Evolutionary conservation across 2,329 filamentous ascomycete species (phyloP).

Genomic region (Diaporthe sp.): DNA sequence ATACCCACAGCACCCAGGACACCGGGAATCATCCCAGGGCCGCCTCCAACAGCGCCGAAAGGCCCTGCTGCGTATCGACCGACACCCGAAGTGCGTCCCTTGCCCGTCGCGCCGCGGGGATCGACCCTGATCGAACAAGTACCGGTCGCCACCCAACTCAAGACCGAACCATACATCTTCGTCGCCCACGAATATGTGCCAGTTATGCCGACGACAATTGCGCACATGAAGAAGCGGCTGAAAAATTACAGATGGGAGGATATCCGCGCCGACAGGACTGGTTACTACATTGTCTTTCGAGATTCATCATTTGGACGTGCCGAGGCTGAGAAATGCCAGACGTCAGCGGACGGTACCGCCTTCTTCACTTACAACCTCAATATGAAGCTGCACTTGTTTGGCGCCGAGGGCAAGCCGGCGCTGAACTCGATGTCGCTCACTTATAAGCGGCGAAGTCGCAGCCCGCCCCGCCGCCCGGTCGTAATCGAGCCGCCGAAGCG

Average conservation of each 20-base stretch:
- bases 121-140: conserved; percentile 36
- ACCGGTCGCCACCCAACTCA: conserved; percentile 71
- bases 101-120: conserved; percentile 30
- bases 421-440: conserved; percentile 39
- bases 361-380: conserved; percentile 93
- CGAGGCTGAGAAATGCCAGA: conserved; percentile 84
- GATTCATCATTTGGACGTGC: conserved; percentile 80
- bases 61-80: conserved; percentile 74
- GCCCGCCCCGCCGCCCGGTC: conserved; percentile 46
- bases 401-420: conserved; percentile 45
- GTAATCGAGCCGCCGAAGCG: conserved; percentile 62
- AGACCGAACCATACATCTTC: conserved; percentile 88
- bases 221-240: conserved; percentile 89
- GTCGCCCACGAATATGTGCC: conserved; percentile 89
- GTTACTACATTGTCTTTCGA: conserved; percentile 93
- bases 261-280: conserved; percentile 84
- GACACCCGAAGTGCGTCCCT: conserved; percentile 41
- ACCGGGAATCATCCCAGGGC: conserved; percentile 61
- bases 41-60: conserved; percentile 87
- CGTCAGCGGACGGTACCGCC: conserved; percentile 80
- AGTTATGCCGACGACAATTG: conserved; percentile 84
- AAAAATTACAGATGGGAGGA: conserved; percentile 85
- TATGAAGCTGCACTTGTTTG: conserved; percentile 78
- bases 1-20: conserved; percentile 49
- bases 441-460: conserved; percentile 47